Evolutionary conservation across 768 basidiomycete genomes (phyloP).

Genomic region (Leccinum barrowsii): DNA sequence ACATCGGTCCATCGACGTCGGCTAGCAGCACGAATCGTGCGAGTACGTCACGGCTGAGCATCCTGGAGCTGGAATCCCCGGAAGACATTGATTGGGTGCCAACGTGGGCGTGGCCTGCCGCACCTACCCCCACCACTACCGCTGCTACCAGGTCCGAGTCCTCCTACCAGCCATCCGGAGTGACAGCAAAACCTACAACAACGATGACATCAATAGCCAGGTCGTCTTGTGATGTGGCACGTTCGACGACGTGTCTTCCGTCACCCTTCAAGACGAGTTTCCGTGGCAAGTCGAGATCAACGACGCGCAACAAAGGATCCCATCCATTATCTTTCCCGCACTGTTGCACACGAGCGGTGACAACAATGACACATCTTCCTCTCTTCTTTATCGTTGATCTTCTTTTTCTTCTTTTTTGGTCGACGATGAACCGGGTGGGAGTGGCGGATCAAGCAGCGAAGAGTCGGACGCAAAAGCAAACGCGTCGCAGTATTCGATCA

Average conservation of each 20-base stretch:
- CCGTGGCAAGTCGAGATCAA: constrained; percentile 3
- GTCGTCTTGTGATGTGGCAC: not conserved
- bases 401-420: not conserved
- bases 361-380: not conserved
- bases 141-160: not conserved
- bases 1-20: not conserved
- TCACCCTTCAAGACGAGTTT: constrained; percentile 8
- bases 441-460: not conserved
- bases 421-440: not conserved
- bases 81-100: not conserved
- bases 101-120: not conserved
- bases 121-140: not conserved
- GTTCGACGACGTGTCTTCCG: constrained; percentile 8
- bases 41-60: not conserved
- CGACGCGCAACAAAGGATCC: constrained; percentile 7
- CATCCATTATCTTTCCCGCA: constrained; percentile 12
- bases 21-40: not conserved
- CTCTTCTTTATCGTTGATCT: not conserved
- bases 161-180: not conserved
- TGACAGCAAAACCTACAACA: not conserved
- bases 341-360: constrained; percentile 10
- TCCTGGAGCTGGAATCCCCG: not conserved
- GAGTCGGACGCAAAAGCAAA: not conserved
- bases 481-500: not conserved
- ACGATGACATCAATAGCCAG: not conserved